Evolutionary conservation across 1,139 yeast species (phyloP), one percentile per base, ranked within the genome.

Genomic region (Saccharomyces uvarum): DNA sequence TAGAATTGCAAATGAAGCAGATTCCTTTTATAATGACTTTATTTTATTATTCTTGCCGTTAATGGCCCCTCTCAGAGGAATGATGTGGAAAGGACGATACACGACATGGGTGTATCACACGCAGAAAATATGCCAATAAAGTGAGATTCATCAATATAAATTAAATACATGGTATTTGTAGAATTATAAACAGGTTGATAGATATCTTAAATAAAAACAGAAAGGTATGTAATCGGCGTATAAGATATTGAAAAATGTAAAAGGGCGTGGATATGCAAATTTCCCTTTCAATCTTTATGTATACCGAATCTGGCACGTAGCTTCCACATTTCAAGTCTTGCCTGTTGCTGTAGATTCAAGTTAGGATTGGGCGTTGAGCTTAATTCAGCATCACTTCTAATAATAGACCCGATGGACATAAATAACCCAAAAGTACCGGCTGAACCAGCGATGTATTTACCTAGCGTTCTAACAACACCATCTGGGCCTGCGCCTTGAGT

Each of bases 401-500:
- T 91, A 31, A 91, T 95, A 13, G 95, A 85, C 42, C 97, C 97
- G 64, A 90, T 86, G 49, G 96, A 87, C 98, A 93, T 91, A 71
- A 93, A 90, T 67, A 91, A 80, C 28, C 97, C 97, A 72, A 95
- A 93, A 13, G 97, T 93, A 51, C 95, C 97, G 13, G 96, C 97
- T 4, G 97, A 89, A 53, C 98, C 98, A 71, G 88, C 84, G 74
- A 95, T 91, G 73, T 90, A 93, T 74, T 91, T 96, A 54, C 99
- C 99, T 67, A 95, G 76, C 5, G 97, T 91, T 75, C 97, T 85
- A 84, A 93, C 86, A 57, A 89, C 89, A 55, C 99, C 99, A 67
- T 89, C 88, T 53, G 99, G 98, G n/a, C 99, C 99, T 16, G 97
- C 91, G 14, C 99, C 99, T 62, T 88, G 84, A 57, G 91, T 95